Conservation (phyloP, 23 red algal species). For the Gracilaria domingensis region DNA sequence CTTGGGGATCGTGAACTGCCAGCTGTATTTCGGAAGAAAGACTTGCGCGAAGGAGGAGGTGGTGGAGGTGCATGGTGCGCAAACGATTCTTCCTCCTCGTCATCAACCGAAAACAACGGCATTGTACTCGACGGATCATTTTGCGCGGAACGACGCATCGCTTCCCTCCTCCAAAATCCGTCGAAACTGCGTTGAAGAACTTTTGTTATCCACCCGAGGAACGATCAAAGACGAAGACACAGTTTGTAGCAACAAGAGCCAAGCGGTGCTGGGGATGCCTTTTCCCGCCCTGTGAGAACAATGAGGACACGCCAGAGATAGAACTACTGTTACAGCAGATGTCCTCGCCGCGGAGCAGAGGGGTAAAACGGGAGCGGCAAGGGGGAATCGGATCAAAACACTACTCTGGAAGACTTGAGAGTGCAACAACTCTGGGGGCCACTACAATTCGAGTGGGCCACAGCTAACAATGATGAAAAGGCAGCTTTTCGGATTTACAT, state of each 20-base stretch:
- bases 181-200: neutral
- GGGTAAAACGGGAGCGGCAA: neutral
- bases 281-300: neutral
- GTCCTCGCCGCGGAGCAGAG: neutral
- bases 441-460: too few relatives aligned
- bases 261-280: neutral
- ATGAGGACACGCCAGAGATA: neutral
- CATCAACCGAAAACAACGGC: slow-evolving; percentile 56
- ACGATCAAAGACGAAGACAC: neutral
- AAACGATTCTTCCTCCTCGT: slow-evolving; percentile 33
- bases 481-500: neutral
- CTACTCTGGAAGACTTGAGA: neutral
- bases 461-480: neutral
- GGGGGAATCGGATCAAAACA: too few relatives aligned
- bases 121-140: slow-evolving; percentile 2
- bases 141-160: slow-evolving; percentile 45
- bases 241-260: neutral
- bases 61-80: slow-evolving; percentile 15
- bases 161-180: neutral
- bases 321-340: neutral
- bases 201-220: neutral
- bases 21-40: slow-evolving; percentile 21
- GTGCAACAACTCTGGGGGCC: neutral
- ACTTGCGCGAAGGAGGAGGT: slow-evolving; percentile 11
- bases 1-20: neutral